Evolutionary conservation across 192 early-diverging fungal genomes (phyloP).

Genomic region (Coemansia sp.): DNA sequence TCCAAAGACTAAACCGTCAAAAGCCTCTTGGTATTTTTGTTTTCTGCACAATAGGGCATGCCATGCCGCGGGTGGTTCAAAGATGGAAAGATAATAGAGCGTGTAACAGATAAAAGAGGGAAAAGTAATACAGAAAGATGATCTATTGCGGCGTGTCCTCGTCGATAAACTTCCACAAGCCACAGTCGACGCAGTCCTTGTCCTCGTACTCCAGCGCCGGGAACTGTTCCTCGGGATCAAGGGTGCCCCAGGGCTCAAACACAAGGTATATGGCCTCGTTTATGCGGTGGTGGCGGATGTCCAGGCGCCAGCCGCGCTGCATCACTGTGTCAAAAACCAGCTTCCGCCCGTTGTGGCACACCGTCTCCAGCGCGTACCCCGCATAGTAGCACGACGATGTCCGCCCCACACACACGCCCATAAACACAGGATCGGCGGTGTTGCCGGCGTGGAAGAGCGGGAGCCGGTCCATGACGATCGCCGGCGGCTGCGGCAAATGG

Average conservation of each 20-base stretch:
- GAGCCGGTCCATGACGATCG: constrained; percentile 56
- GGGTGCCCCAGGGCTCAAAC: constrained; percentile 52
- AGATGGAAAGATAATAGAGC: no score
- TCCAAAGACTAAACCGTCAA: not conserved
- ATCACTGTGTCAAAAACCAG: constrained; percentile 71
- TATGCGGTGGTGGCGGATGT: constrained; percentile 81
- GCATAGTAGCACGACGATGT: constrained; percentile 69
- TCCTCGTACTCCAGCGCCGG: constrained; percentile 42
- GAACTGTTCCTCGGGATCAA: constrained; percentile 33
- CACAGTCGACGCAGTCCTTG: constrained; percentile 76
- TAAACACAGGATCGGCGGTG: constrained; percentile 88
- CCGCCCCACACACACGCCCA: constrained; percentile 78
- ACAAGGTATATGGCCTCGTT: constrained; percentile 72
- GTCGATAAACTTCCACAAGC: constrained; percentile 73
- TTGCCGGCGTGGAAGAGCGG: constrained; percentile 94
- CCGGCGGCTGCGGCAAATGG: constrained; percentile 72
- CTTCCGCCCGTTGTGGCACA: constrained; percentile 79
- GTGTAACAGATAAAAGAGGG: not conserved
- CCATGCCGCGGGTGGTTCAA: no score
- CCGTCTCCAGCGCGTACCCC: constrained; percentile 76
- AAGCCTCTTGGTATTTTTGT: not conserved
- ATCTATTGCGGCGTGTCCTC: constrained; percentile 45
- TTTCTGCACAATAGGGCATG: no score
- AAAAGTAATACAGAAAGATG: not conserved
- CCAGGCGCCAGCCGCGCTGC: constrained; percentile 66